Percentiles rank a stretch among this genome's conserved stretches.
Evolutionary conservation across 805 yeast genomes (phyloP).

Genomic region (Candida oleophila): DNA sequence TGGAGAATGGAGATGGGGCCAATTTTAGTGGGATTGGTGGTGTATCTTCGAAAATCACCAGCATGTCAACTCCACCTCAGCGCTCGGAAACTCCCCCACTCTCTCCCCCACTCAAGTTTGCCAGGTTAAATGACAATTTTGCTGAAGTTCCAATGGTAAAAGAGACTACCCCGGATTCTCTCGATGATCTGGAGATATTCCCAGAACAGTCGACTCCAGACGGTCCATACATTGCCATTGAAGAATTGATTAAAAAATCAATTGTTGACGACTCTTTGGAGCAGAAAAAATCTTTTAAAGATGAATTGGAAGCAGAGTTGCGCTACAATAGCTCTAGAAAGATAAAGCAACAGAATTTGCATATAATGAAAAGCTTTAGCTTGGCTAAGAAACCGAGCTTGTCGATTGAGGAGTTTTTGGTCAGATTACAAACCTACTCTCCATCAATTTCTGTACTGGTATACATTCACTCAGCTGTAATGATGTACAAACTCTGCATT

Average conservation of each 20-base stretch:
- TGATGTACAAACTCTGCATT: constrained; percentile 35
- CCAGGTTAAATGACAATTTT: constrained; percentile 9
- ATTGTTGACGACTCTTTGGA: not conserved
- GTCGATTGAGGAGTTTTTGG: constrained; percentile 32
- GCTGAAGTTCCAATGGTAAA: not conserved
- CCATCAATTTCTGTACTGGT: constrained; percentile 38
- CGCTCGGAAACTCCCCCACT: constrained; percentile 15
- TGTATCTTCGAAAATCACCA: not conserved
- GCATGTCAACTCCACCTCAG: constrained; percentile 6
- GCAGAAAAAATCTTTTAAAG: not conserved
- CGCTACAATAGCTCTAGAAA: constrained; percentile 14
- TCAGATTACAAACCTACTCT: constrained; percentile 38
- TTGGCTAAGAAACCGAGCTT: constrained; percentile 35
- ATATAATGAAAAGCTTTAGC: constrained; percentile 30
- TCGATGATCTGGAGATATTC: not conserved
- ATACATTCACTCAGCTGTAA: constrained; percentile 38
- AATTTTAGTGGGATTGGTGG: not conserved
- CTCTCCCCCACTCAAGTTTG: constrained; percentile 23
- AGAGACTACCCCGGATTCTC: constrained; percentile 4
- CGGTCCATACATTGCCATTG: constrained; percentile 20
- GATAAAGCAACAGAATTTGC: constrained; percentile 21
- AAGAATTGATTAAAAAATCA: constrained; percentile 13
- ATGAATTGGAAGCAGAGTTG: constrained; percentile 21
- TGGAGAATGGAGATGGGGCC: not conserved
- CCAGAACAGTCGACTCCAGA: not conserved